These are phyloP conservation scores for Rhexocercosporidium sp. DNA, from an alignment of 2,329 filamentous ascomycete genomes.

Conservation along the genomic window DNA sequence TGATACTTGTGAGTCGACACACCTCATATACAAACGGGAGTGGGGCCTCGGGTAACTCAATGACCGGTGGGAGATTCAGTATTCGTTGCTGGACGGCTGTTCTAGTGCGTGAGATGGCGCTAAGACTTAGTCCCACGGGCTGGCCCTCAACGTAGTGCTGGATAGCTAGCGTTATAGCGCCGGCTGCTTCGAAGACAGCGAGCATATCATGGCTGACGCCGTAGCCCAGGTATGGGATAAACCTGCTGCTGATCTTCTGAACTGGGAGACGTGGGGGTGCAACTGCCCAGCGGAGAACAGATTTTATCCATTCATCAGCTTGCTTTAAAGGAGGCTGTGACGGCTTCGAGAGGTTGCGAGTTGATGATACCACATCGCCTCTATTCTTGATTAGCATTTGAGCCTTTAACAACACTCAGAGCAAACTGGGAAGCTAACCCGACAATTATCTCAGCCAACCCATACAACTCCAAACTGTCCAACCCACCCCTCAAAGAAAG, in stretches of 20 bases:
- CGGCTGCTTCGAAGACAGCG: background rate
- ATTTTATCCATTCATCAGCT: background rate
- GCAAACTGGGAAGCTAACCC: background rate
- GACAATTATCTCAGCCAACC: background rate
- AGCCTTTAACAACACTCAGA: background rate
- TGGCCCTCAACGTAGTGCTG: background rate
- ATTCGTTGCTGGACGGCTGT: background rate
- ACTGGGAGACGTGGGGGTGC: background rate
- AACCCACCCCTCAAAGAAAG: background rate
- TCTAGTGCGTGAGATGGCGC: background rate
- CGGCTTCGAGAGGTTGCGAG: background rate
- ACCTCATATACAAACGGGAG: background rate
- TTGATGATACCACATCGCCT: background rate
- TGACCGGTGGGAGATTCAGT: background rate
- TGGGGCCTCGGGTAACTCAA: background rate
- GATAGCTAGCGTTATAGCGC: background rate
- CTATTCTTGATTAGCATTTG: background rate
- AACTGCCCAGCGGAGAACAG: background rate
- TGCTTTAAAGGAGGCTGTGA: background rate
- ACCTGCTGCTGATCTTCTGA: background rate
- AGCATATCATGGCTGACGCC: background rate
- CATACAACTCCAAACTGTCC: background rate
- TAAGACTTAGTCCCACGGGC: background rate
- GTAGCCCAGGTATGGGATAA: background rate
- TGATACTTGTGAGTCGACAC: conserved; percentile 5